Percentiles rank a stretch among this genome's conserved stretches.
These are phyloP conservation scores for Marasmius fiardii DNA, from an alignment of 1,284 basidiomycete genomes.

Conservation along the genomic window DNA sequence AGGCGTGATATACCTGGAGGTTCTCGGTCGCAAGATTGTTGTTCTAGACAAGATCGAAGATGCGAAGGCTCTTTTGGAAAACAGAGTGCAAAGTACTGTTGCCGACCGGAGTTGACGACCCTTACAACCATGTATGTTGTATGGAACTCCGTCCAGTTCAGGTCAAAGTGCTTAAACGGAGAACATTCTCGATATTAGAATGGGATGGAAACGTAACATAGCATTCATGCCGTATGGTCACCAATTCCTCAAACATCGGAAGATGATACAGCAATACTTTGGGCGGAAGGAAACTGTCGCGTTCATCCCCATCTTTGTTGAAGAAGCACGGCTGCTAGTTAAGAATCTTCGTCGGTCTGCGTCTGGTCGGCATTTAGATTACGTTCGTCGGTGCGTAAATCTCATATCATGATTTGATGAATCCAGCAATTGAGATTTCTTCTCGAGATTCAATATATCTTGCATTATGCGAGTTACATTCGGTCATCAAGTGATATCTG, in stretches of 20 bases:
- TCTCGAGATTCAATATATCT: conserved; percentile 19
- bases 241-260: conserved; percentile 18
- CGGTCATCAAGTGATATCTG: conserved; percentile 20
- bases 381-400: neutral
- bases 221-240: conserved; percentile 19
- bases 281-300: conserved; percentile 10
- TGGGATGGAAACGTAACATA: conserved; percentile 19
- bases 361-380: neutral
- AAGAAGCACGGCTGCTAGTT: conserved; percentile 16
- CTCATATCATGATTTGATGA: no score
- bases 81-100: conserved; percentile 14
- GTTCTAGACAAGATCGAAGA: conserved; percentile 12
- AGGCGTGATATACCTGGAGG: conserved; percentile 13
- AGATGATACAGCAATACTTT: conserved; percentile 17
- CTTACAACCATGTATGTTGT: conserved; percentile 14
- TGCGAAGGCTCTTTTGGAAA: conserved; percentile 15
- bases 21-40: conserved; percentile 11
- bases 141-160: neutral
- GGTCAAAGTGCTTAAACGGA: no score
- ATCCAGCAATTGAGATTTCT: neutral
- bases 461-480: conserved; percentile 20
- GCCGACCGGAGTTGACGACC: conserved; percentile 9
- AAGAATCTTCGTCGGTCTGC: conserved; percentile 12
- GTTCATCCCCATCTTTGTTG: conserved; percentile 14
- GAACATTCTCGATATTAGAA: conserved; percentile 9